Conservation (phyloP, 176 grass and related monocot genomes). For the Alopecurus myosuroides region DNA sequence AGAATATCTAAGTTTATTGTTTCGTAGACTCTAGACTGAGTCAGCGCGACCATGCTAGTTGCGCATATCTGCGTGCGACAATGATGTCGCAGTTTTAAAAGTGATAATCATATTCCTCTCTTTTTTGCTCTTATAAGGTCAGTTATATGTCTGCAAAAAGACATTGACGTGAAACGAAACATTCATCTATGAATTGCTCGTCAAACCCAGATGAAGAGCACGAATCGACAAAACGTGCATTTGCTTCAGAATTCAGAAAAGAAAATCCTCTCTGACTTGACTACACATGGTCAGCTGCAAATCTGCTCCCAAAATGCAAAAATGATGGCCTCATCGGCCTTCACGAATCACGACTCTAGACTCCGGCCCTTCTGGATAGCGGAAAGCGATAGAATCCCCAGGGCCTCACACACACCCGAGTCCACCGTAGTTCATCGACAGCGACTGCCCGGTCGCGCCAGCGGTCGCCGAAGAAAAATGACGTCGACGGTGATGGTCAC, state of each 20-base stretch:
- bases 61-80: background rate
- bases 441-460: background rate
- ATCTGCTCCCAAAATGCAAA: background rate
- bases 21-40: background rate
- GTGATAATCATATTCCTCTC: background rate
- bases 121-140: background rate
- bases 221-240: background rate
- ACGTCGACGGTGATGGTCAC: constrained; percentile 3
- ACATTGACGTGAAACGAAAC: background rate
- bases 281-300: background rate
- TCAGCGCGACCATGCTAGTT: background rate
- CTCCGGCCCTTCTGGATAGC: background rate
- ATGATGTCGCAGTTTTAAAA: background rate
- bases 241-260: background rate
- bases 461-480: constrained; percentile 25
- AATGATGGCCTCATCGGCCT: background rate
- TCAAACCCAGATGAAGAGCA: background rate
- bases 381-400: constrained; percentile 3
- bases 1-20: background rate
- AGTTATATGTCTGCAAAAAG: too few species aligned
- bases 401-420: background rate
- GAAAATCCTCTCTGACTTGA: background rate
- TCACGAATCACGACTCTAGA: background rate
- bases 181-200: background rate
- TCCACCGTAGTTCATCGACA: background rate